A percentile compares a stretch with the other conserved stretches of the same genome.
Conservation (phyloP, 192 early-diverging fungal species). For the Coemansia sp. region DNA sequence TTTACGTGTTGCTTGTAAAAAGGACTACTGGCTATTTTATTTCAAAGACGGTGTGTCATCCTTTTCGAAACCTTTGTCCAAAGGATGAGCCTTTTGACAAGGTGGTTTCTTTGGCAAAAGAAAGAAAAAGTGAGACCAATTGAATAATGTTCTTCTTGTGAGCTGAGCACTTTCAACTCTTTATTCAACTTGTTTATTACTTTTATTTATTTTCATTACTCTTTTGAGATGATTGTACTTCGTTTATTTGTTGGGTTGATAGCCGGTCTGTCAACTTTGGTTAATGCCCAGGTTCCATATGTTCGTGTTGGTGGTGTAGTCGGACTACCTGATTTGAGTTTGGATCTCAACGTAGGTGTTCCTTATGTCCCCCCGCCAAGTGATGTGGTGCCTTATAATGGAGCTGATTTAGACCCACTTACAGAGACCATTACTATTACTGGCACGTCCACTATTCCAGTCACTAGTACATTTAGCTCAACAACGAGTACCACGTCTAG, state of each 20-base stretch:
- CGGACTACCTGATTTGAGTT: not conserved
- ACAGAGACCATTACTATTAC: not conserved
- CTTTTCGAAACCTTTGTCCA: not conserved
- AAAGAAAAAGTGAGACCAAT: not conserved
- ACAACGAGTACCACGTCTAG: not conserved
- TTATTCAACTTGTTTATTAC: not conserved
- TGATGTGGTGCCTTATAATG: not conserved
- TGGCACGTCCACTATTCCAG: not conserved
- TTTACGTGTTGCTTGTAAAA: not conserved
- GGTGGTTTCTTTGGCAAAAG: not conserved
- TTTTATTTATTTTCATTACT: not conserved
- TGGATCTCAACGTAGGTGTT: not conserved
- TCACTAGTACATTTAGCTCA: not conserved
- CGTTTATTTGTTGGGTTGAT: conserved; percentile 10
- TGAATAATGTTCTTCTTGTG: not conserved
- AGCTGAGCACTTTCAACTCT: not conserved
- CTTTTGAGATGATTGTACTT: conserved; percentile 9
- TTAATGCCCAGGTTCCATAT: not conserved
- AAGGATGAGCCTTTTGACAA: not conserved
- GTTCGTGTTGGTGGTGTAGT: not conserved
- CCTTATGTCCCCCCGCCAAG: not conserved
- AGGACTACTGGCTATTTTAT: not conserved
- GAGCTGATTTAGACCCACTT: not conserved
- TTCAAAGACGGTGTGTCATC: not conserved
- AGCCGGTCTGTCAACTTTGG: conserved; percentile 29